Evolutionary conservation across 768 basidiomycete genomes (phyloP), one percentile per base, ranked within the genome.

Genomic region (Auriscalpium vulgare): DNA sequence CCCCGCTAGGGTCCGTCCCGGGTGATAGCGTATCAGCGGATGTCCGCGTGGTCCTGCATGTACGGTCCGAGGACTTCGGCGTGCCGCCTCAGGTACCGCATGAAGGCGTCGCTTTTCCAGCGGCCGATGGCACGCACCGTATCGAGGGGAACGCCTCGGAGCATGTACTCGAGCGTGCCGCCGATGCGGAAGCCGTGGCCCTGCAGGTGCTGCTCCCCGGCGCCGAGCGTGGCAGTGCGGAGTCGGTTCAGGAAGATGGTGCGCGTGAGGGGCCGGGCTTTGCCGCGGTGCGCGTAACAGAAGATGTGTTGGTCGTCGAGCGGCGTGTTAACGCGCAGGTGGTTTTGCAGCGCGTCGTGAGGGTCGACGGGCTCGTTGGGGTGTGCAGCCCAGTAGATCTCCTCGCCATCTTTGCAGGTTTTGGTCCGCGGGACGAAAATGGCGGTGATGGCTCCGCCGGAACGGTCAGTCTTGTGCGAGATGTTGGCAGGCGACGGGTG

Each of bases 141-240:
- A 7, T 29, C 29, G 29, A 29, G n/a, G 29, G 29, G 29, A 5
- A 29, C 29, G 1, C 29, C 29, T 7, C 29, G 29, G 29, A 29
- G 29, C 29, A 76, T 66, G 55, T 73, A 74, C 53, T 72, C 68
- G 0, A 76, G 62, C 0, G 72, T 73, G 1, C 66, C 59, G 1
- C 71, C 65, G 11, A 71, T 68, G 55, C 65, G 60, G 7, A 56
- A 67, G 66, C 43, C 63, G 60, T 75, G 72, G 0, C 68, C 68
- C 37, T 68, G 62, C 2, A 69, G 36, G 2, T 55, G 56, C 1
- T 57, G 50, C 1, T 65, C 10, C 0, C 59, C 61, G 0, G 63
- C 60, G 0, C 50, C 55, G 4, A 44, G 21, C 7, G 59, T 53
- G 0, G 66, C 63, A 3, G 8, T 19, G 3, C 53, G 55, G 11